These are phyloP conservation scores for Puccinia novopanici DNA, from an alignment of 1,284 basidiomycete genomes.

Conservation along the genomic window DNA sequence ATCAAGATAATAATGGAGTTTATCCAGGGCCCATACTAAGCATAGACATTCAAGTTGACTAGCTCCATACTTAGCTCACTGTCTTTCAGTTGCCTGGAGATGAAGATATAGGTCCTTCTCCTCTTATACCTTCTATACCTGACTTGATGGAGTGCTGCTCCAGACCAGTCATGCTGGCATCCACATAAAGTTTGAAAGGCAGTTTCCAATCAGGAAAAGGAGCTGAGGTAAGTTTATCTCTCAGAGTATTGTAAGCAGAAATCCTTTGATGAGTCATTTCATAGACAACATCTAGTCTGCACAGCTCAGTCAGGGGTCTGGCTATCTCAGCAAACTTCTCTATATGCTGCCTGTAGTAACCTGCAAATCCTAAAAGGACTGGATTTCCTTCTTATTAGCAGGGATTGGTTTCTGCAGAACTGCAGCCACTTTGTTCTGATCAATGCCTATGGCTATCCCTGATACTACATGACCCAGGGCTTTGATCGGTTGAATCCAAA, in stretches of 20 bases:
- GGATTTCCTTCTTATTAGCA: too few relatives aligned
- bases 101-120: constrained; percentile 36
- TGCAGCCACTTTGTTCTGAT: too few relatives aligned
- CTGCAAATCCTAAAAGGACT: constrained; percentile 61
- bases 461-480: constrained; percentile 61
- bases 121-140: background rate
- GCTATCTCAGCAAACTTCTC: background rate
- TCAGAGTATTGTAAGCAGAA: background rate
- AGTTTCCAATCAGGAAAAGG: constrained; percentile 14
- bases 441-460: constrained; percentile 54
- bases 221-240: background rate
- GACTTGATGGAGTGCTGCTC: constrained; percentile 21
- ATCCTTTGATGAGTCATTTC: constrained; percentile 20
- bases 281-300: background rate
- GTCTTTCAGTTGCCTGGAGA: constrained; percentile 25
- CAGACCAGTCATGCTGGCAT: constrained; percentile 15
- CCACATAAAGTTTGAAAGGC: constrained; percentile 27
- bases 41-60: too few relatives aligned
- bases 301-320: background rate
- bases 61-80: constrained; percentile 11
- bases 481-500: constrained; percentile 21
- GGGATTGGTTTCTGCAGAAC: too few relatives aligned
- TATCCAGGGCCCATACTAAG: too few relatives aligned
- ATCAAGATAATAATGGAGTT: too few relatives aligned
- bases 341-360: constrained; percentile 59